These are phyloP conservation scores for Arthrobotrys sphaeroides DNA, from an alignment of 2,329 filamentous ascomycete species.

Conservation along the genomic window DNA sequence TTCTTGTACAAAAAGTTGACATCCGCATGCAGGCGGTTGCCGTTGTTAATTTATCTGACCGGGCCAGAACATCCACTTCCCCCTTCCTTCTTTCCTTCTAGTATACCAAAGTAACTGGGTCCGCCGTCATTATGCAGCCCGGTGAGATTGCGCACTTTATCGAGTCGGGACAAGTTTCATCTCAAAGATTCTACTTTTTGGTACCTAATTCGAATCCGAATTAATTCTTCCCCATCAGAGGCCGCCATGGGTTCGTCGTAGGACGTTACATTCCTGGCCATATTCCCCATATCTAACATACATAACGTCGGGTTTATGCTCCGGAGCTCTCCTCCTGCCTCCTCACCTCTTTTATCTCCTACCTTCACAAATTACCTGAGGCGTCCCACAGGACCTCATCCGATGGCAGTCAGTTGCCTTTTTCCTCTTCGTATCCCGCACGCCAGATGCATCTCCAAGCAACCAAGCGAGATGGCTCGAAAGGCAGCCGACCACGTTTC, in stretches of 20 bases:
- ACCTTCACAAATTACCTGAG: no score
- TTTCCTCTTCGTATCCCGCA: neutral
- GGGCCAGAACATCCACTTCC: neutral
- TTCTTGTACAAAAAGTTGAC: slow-evolving; percentile 14
- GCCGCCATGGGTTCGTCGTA: neutral
- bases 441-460: slow-evolving; percentile 9
- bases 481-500: slow-evolving; percentile 11
- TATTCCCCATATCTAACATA: neutral
- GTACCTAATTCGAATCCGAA: neutral
- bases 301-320: neutral
- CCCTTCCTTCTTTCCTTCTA: neutral
- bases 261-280: slow-evolving; percentile 3
- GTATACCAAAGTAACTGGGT: neutral
- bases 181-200: neutral
- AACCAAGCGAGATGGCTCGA: slow-evolving; percentile 12
- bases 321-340: slow-evolving; percentile 1
- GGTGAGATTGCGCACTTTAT: neutral
- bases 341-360: neutral
- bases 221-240: neutral
- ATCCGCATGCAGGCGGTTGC: slow-evolving; percentile 3
- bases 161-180: neutral
- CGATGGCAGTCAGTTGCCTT: neutral
- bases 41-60: neutral
- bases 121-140: neutral
- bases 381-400: neutral